phyloP scores from a whole-genome alignment of 1,284 basidiomycete genomes.

The Ganoderma lucidum region DNA sequence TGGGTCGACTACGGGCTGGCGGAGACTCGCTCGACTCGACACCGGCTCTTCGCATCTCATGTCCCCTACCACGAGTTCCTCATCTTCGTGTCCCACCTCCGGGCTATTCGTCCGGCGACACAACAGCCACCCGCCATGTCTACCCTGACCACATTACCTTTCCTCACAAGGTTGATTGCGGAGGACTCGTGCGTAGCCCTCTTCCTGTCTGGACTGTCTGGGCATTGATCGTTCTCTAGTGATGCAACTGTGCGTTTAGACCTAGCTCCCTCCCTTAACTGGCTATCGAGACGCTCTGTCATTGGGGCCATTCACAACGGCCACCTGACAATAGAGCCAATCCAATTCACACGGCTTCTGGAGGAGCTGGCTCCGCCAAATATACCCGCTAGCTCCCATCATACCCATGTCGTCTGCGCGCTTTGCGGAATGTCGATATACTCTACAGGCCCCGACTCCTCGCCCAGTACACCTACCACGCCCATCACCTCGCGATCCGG shows the following conservation, averaged over 20 bases:
- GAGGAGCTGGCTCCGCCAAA: conserved; percentile 56
- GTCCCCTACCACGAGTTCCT: conserved; percentile 89
- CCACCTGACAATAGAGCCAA: conserved; percentile 90
- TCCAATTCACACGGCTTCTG: conserved; percentile 62
- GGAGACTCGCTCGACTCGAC: conserved; percentile 14
- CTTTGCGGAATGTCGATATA: conserved; percentile 77
- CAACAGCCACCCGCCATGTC: conserved; percentile 70
- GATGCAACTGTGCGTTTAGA: conserved; percentile 95
- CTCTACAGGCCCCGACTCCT: conserved; percentile 29
- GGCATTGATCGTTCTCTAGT: conserved; percentile 48
- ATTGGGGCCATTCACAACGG: conserved; percentile 88
- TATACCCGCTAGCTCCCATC: conserved; percentile 51
- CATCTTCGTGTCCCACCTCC: conserved; percentile 83
- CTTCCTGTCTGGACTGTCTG: conserved; percentile 23
- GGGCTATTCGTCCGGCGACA: conserved; percentile 70
- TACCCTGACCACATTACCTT: conserved; percentile 81
- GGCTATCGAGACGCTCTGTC: conserved; percentile 91
- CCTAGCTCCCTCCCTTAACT: conserved; percentile 93
- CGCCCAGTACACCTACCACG: conserved; percentile 39
- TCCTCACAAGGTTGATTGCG: conserved; percentile 80
- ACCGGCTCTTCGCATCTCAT: conserved; percentile 72
- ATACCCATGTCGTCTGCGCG: conserved; percentile 62
- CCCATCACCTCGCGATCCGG: conserved; percentile 38
- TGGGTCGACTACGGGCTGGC: conserved; percentile 56
- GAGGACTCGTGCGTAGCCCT: conserved; percentile 88